Percentiles rank a stretch among this genome's conserved stretches.
Evolutionary conservation across 352 stramenopile genomes (phyloP).

Genomic region (Pythium guiyangense): DNA sequence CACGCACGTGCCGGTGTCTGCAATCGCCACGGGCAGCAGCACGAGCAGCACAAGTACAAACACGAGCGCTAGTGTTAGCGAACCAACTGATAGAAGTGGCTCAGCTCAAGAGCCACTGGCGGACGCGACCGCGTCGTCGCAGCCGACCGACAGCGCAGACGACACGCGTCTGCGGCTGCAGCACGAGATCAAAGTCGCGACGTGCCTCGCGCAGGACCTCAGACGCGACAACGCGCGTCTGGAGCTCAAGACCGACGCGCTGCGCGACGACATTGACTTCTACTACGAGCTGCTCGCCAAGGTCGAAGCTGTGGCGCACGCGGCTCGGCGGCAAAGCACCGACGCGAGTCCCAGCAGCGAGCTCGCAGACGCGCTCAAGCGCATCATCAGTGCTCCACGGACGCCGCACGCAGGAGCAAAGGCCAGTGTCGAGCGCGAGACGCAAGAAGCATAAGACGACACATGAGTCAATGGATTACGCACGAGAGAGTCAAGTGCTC

Average conservation of each 20-base stretch:
- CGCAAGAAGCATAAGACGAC: no score
- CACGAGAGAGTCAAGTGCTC: no score
- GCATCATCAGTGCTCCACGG: constrained; percentile 33
- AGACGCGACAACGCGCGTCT: constrained; percentile 40
- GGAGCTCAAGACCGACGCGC: constrained; percentile 32
- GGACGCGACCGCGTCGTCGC: not conserved
- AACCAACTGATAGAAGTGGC: not conserved
- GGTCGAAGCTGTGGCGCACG: constrained; percentile 20
- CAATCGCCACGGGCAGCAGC: no score
- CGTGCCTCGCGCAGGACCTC: constrained; percentile 33
- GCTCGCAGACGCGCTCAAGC: constrained; percentile 20
- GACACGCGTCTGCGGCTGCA: constrained; percentile 17
- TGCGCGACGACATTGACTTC: constrained; percentile 49
- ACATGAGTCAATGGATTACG: not conserved
- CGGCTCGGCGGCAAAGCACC: not conserved
- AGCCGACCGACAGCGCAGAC: not conserved
- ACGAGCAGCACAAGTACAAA: not conserved
- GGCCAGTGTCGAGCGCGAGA: not conserved
- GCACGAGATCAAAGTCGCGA: constrained; percentile 27
- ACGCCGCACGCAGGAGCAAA: not conserved
- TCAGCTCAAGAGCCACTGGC: not conserved
- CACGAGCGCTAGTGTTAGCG: not conserved
- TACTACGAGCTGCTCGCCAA: constrained; percentile 39
- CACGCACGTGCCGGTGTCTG: not conserved
- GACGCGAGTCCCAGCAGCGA: not conserved